Base-by-base conservation (phyloP, 2,329 filamentous ascomycete genomes). In the Phialophora verrucosa region DNA sequence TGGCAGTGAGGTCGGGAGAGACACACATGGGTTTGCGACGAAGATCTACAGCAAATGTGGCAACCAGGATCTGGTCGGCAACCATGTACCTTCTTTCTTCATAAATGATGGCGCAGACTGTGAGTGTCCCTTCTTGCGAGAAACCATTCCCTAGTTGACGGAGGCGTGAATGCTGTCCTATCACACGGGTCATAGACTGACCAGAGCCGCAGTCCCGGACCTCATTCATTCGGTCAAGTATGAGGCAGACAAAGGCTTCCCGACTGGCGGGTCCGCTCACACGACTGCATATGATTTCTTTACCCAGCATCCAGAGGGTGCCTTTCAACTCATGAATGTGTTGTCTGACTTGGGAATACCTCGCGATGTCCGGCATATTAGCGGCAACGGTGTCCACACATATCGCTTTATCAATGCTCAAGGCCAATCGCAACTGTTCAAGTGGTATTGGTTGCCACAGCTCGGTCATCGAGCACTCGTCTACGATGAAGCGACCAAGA, bases 321-420 rank as follows among this genome's bases (percentile, higher is more conserved):
- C 86, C 32, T 87, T 90, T 75, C 84, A 87, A 74, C 78, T 90
- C 62, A 88, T 90, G 86, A 80, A 83, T 68, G 81, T 90, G 29
- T 89, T 90, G 77, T 86, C 84, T 50, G 87, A 90, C 75, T 83
- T 87, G 53, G 88, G 88, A 47, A 90, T 87, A 1, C 88, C 87
- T 2, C 87, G 86, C 74, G 87, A 85, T 0, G 88, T 85, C 76
- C 83, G 88, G 50, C 83, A 88, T 75, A 89, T 90, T 84, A 87
- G 90, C 74, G 87, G 85, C 58, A 90, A 89, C 76, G 87, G 84
- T 29, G 87, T 87, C 29, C 87, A 91, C 76, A 87, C 88, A 0
- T 85, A 86, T 78, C 90, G 90, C 74, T 87, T 86, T 78, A 83
- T 83, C 68, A 90, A 89, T 78, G 80, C 84, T 6, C 85, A 90